These are phyloP conservation scores for Leucoagaricus sp. DNA, from an alignment of 1,284 basidiomycete genomes.

Conservation along the genomic window DNA sequence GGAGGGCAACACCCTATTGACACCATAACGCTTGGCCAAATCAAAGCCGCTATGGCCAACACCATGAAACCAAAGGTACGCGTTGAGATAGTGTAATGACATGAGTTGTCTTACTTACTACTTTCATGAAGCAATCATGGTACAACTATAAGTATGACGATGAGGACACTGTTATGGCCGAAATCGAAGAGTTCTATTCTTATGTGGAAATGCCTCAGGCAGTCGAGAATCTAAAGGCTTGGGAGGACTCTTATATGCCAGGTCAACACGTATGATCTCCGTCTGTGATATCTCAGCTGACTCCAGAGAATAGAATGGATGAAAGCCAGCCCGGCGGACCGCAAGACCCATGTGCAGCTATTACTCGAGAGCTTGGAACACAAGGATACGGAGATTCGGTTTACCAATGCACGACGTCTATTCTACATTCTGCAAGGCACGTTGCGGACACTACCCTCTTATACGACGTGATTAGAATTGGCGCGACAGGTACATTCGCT, in stretches of 20 bases:
- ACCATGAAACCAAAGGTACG: conserved; percentile 76
- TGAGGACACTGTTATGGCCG: conserved; percentile 92
- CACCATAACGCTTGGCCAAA: conserved; percentile 81
- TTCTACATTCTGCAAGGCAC: conserved; percentile 91
- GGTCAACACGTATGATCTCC: too few species aligned
- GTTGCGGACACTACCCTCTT: conserved; percentile 13
- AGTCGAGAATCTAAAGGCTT: conserved; percentile 85
- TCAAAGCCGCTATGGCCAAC: conserved; percentile 71
- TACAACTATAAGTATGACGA: conserved; percentile 95
- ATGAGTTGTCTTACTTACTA: conserved; percentile 16
- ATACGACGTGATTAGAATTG: conserved; percentile 3
- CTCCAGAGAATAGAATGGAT: conserved; percentile 87
- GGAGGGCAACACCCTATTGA: conserved; percentile 43
- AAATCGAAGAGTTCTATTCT: conserved; percentile 98
- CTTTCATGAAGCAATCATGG: conserved; percentile 70
- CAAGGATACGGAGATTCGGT: conserved; percentile 79
- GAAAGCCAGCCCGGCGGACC: conserved; percentile 57
- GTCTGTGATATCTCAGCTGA: too few species aligned
- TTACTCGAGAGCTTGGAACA: conserved; percentile 87
- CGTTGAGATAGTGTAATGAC: conserved; percentile 14
- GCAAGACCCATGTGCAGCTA: conserved; percentile 74
- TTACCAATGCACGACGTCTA: conserved; percentile 83
- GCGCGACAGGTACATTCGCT: conserved; percentile 77
- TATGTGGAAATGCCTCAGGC: conserved; percentile 95
- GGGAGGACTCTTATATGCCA: conserved; percentile 80